Conservation (phyloP, 2,329 filamentous ascomycete species). For the Colletotrichum nymphaeae region DNA sequence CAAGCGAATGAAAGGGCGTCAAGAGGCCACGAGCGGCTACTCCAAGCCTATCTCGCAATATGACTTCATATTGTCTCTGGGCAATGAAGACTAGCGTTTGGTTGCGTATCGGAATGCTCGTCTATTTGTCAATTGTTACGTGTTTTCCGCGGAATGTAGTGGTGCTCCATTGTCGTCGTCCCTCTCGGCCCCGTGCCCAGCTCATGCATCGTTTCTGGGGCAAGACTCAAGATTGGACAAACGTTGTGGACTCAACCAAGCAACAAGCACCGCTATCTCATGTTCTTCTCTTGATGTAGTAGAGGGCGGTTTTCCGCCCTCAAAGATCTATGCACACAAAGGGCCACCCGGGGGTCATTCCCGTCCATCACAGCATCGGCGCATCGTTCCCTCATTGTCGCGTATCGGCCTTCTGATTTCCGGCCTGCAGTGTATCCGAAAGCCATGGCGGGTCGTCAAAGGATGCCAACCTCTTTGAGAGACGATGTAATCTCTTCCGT, state of each 20-base stretch:
- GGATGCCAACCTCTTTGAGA: conserved; percentile 53
- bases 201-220: conserved; percentile 2
- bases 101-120: conserved; percentile 9
- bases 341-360: conserved; percentile 38
- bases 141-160: conserved; percentile 6
- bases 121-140: conserved; percentile 25
- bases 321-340: conserved; percentile 56
- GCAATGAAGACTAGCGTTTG: conserved; percentile 19
- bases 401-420: background rate
- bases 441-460: conserved; percentile 48
- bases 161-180: conserved; percentile 15
- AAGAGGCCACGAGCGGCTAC: conserved; percentile 50
- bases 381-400: conserved; percentile 19
- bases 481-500: conserved; percentile 49
- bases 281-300: conserved; percentile 52
- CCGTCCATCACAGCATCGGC: conserved; percentile 9
- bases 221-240: conserved; percentile 1
- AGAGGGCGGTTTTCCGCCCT: conserved; percentile 57
- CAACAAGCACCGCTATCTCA: conserved; percentile 10
- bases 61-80: conserved; percentile 27
- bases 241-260: conserved; percentile 3
- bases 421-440: conserved; percentile 3
- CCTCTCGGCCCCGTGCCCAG: conserved; percentile 17
- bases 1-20: conserved; percentile 51
- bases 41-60: conserved; percentile 3